Evolutionary conservation across 2,329 filamentous ascomycete genomes (phyloP).

Genomic region (Alternaria sp.): DNA sequence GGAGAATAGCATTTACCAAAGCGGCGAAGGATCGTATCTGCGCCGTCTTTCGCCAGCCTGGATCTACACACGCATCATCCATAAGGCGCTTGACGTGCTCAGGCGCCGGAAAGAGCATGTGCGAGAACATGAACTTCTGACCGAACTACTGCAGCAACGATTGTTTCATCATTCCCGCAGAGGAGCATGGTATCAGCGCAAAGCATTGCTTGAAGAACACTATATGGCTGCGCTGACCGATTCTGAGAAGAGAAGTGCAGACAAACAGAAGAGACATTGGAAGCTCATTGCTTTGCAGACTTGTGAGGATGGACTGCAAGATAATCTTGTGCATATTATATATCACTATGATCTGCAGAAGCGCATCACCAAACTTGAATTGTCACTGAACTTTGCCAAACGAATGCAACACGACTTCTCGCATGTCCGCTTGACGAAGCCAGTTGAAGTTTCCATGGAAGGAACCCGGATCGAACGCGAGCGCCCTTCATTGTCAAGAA

Average conservation of each 20-base stretch:
- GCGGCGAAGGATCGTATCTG: constrained; percentile 86
- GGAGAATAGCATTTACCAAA: constrained; percentile 79
- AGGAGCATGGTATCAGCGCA: constrained; percentile 94
- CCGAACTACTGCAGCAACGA: constrained; percentile 78
- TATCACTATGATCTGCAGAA: constrained; percentile 96
- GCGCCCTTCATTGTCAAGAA: constrained; percentile 45
- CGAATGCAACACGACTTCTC: constrained; percentile 92
- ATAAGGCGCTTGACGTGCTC: constrained; percentile 82
- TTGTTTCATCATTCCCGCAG: constrained; percentile 86
- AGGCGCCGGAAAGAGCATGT: constrained; percentile 83
- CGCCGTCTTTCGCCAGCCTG: constrained; percentile 90
- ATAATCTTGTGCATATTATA: constrained; percentile 87
- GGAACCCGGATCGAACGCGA: constrained; percentile 79
- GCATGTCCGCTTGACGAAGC: constrained; percentile 79
- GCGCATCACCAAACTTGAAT: constrained; percentile 89
- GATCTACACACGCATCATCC: constrained; percentile 90
- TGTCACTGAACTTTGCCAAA: constrained; percentile 79
- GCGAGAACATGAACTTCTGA: constrained; percentile 77
- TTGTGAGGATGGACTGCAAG: constrained; percentile 86
- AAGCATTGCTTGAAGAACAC: constrained; percentile 91
- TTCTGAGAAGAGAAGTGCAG: constrained; percentile 49
- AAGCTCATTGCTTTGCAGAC: constrained; percentile 77
- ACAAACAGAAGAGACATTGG: constrained; percentile 82
- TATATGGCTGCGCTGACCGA: constrained; percentile 72
- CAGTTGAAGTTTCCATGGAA: constrained; percentile 76